Conservation (phyloP, 345 rosid species). For the Excoecaria agallocha region DNA sequence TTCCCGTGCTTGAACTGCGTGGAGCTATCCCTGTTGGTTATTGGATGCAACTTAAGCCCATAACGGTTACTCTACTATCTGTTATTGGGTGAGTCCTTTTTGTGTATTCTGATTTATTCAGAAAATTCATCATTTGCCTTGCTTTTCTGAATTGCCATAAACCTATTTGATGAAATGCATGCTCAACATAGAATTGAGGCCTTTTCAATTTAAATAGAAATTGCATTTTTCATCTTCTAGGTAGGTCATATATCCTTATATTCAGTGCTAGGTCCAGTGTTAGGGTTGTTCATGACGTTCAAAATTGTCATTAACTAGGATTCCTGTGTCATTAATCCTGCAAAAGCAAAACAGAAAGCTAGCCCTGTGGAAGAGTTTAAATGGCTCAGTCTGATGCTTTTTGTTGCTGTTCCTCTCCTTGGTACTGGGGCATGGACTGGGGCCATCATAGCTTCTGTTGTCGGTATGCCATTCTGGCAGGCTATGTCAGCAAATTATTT, state of each 20-base stretch:
- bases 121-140: not conserved
- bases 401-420: slow-evolving; percentile 94
- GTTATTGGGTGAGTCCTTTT: slow-evolving; percentile 64
- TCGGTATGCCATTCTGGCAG: slow-evolving; percentile 87
- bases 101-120: not conserved
- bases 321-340: not conserved
- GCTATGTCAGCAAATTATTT: slow-evolving; percentile 74
- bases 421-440: slow-evolving; percentile 99
- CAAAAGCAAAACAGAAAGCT: slow-evolving; percentile 60
- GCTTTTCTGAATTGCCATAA: not conserved
- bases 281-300: not conserved
- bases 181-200: not conserved
- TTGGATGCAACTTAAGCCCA: slow-evolving; percentile 88
- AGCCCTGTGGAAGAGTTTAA: slow-evolving; percentile 90
- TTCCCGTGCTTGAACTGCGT: slow-evolving; percentile 88
- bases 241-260: too few relatives aligned
- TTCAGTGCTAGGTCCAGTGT: not conserved
- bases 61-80: slow-evolving; percentile 49
- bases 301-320: not conserved
- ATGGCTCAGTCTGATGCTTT: slow-evolving; percentile 92
- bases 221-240: too few relatives aligned
- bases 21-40: slow-evolving; percentile 97
- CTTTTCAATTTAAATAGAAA: not conserved
- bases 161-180: slow-evolving; percentile 11
- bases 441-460: slow-evolving; percentile 78